Evolutionary conservation across 495 filamentous ascomycete genomes (phyloP).

Genomic region (Hypoxylon lienhwacheense): DNA sequence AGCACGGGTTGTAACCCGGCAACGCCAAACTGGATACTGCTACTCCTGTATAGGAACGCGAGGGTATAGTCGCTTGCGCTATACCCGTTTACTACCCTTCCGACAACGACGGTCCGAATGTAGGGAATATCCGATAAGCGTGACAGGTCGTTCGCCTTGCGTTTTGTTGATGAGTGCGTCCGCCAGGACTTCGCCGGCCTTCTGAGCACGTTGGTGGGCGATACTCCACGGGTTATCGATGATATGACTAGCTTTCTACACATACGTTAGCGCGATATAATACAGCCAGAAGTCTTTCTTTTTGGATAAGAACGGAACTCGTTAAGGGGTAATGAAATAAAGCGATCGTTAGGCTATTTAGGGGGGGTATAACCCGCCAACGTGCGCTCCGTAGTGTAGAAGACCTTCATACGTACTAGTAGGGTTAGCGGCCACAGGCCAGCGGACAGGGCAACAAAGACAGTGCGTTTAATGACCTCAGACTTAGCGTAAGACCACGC

Average conservation of each 20-base stretch:
- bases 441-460: conserved; percentile 71
- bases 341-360: not conserved
- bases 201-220: conserved; percentile 80
- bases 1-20: conserved; percentile 58
- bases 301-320: too few species aligned
- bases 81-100: conserved; percentile 62
- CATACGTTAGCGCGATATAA: conserved; percentile 59
- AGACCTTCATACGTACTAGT: conserved; percentile 59
- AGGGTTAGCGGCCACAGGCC: conserved; percentile 71
- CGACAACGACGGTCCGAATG: conserved; percentile 59
- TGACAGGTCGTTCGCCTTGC: conserved; percentile 89
- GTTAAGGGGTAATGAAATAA: not conserved
- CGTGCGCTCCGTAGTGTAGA: too few species aligned
- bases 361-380: too few species aligned
- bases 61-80: conserved; percentile 64
- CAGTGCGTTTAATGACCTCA: conserved; percentile 67
- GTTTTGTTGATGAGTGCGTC: conserved; percentile 88
- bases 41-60: conserved; percentile 60
- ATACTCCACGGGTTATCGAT: conserved; percentile 93
- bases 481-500: conserved; percentile 81
- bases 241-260: conserved; percentile 75
- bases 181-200: conserved; percentile 83
- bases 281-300: too few species aligned
- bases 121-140: conserved; percentile 85
- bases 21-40: conserved; percentile 59